Evolutionary conservation across 2,329 filamentous ascomycete species (phyloP).

Genomic region (Colletotrichum tanaceti): DNA sequence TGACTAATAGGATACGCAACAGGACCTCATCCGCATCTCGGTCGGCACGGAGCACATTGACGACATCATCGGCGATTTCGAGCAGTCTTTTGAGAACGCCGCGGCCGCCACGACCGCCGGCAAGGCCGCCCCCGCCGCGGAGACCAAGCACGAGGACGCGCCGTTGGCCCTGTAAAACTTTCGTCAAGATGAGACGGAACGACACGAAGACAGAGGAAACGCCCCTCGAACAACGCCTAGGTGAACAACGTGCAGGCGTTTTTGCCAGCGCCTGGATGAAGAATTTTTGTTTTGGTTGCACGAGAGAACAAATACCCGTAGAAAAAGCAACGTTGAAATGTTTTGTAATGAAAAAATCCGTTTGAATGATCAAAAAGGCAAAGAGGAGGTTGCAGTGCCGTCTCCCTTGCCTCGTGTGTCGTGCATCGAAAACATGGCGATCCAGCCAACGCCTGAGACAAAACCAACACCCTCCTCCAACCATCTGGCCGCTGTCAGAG

Average conservation of each 20-base stretch:
- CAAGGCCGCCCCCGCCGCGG: conserved; percentile 42
- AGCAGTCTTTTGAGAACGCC: conserved; percentile 82
- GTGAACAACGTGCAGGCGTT: neutral
- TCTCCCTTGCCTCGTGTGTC: conserved; percentile 7
- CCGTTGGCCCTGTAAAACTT: conserved; percentile 46
- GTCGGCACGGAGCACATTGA: conserved; percentile 97
- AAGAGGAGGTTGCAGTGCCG: neutral
- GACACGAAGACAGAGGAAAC: neutral
- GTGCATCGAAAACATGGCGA: neutral
- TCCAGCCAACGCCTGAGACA: conserved; percentile 2
- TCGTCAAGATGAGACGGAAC: neutral
- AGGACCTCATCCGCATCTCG: conserved; percentile 94
- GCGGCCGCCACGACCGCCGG: conserved; percentile 56
- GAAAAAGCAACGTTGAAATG: conserved; percentile 26
- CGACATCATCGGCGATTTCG: conserved; percentile 95
- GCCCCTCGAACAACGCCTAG: neutral
- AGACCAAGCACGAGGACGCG: conserved; percentile 54
- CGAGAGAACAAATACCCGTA: conserved; percentile 34
- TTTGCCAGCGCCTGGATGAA: conserved; percentile 10
- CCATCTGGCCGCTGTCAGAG: conserved; percentile 1
- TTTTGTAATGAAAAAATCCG: neutral
- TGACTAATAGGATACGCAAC: conserved; percentile 25
- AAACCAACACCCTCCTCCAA: too few species aligned
- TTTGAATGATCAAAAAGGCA: neutral
- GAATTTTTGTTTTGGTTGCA: conserved; percentile 3